A percentile compares a stretch with the other conserved stretches of the same genome.
Evolutionary conservation across 2,329 filamentous ascomycete genomes (phyloP).

Genomic region (Juglanconis sp.): DNA sequence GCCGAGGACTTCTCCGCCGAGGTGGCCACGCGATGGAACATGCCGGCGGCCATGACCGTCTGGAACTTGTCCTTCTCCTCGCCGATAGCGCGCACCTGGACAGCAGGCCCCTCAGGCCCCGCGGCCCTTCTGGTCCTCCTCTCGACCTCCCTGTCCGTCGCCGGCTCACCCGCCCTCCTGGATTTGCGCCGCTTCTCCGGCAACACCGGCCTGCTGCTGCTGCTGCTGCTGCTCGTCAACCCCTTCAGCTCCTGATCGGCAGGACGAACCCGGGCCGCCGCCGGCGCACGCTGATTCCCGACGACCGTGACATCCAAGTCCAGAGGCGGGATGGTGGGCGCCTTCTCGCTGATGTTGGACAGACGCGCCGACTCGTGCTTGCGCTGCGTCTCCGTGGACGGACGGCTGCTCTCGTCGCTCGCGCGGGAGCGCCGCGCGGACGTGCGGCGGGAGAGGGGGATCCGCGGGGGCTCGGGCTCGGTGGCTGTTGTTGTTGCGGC

Average conservation of each 20-base stretch:
- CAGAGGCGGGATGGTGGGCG: not conserved
- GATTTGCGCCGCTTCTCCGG: not conserved
- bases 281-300: constrained; percentile 4
- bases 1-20: not conserved
- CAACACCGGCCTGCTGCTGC: not conserved
- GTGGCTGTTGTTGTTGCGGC: not conserved
- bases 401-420: not conserved
- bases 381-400: not conserved
- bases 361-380: not conserved
- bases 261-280: constrained; percentile 4
- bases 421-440: not conserved
- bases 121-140: not conserved
- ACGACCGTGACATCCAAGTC: constrained; percentile 1
- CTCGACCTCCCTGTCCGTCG: not conserved
- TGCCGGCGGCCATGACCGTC: not conserved
- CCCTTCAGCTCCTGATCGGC: constrained; percentile 5
- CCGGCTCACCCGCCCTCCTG: not conserved
- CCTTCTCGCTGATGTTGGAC: not conserved
- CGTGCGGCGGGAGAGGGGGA: not conserved
- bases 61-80: not conserved
- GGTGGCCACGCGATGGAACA: too few relatives aligned
- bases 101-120: not conserved
- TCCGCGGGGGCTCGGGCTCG: not conserved
- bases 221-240: not conserved
- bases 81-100: not conserved